These are phyloP conservation scores for Hypoxylon sp. DNA, from an alignment of 2,329 filamentous ascomycete genomes.

Conservation along the genomic window DNA sequence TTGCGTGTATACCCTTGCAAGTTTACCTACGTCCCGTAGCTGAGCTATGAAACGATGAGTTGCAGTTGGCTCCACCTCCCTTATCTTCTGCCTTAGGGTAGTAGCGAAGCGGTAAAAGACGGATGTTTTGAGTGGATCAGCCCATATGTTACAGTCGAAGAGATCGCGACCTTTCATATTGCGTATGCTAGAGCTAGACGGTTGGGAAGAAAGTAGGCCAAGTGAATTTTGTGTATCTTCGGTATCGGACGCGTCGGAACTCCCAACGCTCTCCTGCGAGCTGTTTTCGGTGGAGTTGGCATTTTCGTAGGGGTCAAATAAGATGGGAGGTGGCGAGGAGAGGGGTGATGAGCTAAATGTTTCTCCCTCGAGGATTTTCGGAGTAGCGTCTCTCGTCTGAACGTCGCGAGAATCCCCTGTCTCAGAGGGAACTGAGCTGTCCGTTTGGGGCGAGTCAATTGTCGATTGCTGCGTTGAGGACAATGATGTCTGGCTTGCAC, in stretches of 20 bases:
- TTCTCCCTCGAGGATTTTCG: constrained; percentile 32
- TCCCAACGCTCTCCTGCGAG: constrained; percentile 50
- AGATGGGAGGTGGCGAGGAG: constrained; percentile 62
- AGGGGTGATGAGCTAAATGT: constrained; percentile 61
- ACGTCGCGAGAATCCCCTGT: background rate
- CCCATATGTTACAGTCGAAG: constrained; percentile 76
- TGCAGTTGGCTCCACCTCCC: constrained; percentile 68
- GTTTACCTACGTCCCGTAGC: constrained; percentile 71
- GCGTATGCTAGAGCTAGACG: constrained; percentile 55
- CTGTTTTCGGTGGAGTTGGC: constrained; percentile 48
- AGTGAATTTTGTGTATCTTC: constrained; percentile 55
- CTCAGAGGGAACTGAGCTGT: constrained; percentile 30
- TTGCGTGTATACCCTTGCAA: constrained; percentile 77
- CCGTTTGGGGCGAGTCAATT: constrained; percentile 44
- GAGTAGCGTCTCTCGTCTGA: constrained; percentile 39
- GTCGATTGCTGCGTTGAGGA: constrained; percentile 36
- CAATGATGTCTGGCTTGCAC: constrained; percentile 38
- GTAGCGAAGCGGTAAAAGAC: constrained; percentile 79
- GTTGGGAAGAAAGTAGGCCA: constrained; percentile 53
- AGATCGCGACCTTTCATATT: constrained; percentile 76
- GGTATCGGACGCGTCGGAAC: constrained; percentile 51
- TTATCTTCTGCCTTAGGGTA: constrained; percentile 70
- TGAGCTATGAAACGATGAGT: constrained; percentile 75
- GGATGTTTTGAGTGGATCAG: constrained; percentile 71
- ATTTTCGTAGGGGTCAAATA: constrained; percentile 60